Evolutionary conservation across 2,329 filamentous ascomycete genomes (phyloP).

Genomic region (Fusarium graminum): DNA sequence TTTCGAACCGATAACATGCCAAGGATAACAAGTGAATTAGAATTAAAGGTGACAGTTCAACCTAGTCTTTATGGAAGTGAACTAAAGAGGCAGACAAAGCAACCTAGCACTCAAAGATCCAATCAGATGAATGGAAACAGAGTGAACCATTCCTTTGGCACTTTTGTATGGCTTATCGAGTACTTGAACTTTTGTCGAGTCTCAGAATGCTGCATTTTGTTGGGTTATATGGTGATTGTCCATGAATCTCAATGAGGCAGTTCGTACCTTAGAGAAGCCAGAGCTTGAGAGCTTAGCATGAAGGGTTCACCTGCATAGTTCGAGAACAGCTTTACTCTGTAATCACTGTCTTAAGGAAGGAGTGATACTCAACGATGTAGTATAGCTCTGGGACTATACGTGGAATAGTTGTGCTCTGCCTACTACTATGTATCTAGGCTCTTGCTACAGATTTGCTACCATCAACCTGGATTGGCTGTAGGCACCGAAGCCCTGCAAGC

Average conservation of each 20-base stretch:
- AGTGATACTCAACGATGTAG: neutral
- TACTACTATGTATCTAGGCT: rapidly evolving
- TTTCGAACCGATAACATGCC: neutral
- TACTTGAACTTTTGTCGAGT: rapidly evolving
- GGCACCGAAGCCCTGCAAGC: neutral
- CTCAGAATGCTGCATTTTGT: neutral
- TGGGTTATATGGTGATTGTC: neutral
- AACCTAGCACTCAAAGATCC: conserved; percentile 13
- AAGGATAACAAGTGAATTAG: too few relatives aligned
- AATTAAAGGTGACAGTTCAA: neutral
- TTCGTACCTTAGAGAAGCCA: neutral
- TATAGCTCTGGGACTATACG: neutral
- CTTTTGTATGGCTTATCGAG: neutral
- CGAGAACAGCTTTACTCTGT: rapidly evolving
- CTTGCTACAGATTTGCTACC: neutral
- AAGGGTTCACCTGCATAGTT: neutral
- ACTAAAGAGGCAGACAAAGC: conserved; percentile 18
- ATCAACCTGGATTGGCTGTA: neutral
- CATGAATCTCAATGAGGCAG: neutral
- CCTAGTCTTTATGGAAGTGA: neutral
- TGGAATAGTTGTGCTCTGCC: neutral
- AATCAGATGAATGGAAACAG: neutral
- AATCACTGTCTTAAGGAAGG: too few relatives aligned
- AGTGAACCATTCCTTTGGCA: neutral
- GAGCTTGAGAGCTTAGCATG: rapidly evolving